Conservation (phyloP, 192 early-diverging fungal species). For the Entophlyctis luteolus region DNA sequence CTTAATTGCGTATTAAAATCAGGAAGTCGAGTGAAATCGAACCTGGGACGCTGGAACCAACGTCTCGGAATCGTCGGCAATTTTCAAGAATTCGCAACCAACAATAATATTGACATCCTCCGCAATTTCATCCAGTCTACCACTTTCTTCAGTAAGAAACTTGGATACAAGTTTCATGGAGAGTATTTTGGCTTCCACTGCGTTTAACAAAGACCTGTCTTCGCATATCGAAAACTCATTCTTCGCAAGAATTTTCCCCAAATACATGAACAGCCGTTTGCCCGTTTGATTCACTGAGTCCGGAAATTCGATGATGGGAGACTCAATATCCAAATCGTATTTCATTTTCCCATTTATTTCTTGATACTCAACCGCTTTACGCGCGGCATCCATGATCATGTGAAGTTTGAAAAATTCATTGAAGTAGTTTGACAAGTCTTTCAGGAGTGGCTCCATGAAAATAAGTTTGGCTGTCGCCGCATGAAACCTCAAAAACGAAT, state of each 20-base stretch:
- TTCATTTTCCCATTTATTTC: constrained; percentile 74
- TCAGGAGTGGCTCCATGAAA: constrained; percentile 73
- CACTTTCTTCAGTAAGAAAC: constrained; percentile 10
- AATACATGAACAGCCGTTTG: constrained; percentile 71
- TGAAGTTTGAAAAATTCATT: constrained; percentile 88
- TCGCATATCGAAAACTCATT: constrained; percentile 66
- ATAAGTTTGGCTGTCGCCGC: constrained; percentile 78
- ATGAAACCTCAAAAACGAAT: constrained; percentile 68
- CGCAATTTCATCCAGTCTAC: constrained; percentile 66
- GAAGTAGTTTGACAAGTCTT: constrained; percentile 68
- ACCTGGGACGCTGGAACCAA: constrained; percentile 11
- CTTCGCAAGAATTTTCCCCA: constrained; percentile 80
- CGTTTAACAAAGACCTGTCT: constrained; percentile 40
- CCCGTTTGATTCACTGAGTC: constrained; percentile 43
- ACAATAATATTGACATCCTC: constrained; percentile 81
- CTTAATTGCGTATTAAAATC: constrained; percentile 13
- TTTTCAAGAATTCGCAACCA: constrained; percentile 14
- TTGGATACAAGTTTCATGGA: constrained; percentile 41
- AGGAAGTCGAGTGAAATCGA: not conserved
- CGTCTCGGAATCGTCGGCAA: not conserved
- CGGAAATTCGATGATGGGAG: constrained; percentile 84
- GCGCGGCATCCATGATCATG: constrained; percentile 78
- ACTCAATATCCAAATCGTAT: constrained; percentile 78
- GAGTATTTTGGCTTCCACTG: constrained; percentile 27
- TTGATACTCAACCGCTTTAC: constrained; percentile 76